Percentiles rank a stretch among this genome's conserved stretches.
phyloP scores from a whole-genome alignment of 1,284 basidiomycete species.

The Puccinia triticina region DNA sequence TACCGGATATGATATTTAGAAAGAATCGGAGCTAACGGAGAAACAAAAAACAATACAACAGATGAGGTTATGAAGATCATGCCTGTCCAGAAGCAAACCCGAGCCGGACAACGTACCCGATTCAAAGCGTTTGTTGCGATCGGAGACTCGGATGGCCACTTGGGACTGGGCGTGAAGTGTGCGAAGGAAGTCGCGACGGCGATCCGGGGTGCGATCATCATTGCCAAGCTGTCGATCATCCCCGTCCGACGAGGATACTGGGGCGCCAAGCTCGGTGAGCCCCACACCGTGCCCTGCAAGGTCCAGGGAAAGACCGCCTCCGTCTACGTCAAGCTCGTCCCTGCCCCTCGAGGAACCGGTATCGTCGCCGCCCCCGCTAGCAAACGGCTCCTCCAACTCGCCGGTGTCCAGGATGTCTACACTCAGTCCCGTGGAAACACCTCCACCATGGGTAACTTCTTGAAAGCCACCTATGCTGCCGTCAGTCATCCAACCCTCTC shows the following conservation, averaged over 20 bases:
- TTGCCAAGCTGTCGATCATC: slow-evolving; percentile 91
- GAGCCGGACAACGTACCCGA: slow-evolving; percentile 97
- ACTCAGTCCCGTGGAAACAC: slow-evolving; percentile 98
- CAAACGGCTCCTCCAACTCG: slow-evolving; percentile 95
- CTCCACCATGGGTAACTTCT: slow-evolving; percentile 99
- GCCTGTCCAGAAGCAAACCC: slow-evolving; percentile 99
- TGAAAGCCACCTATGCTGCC: slow-evolving; percentile 97
- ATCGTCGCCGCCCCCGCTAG: slow-evolving; percentile 98
- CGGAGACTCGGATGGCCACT: slow-evolving; percentile 97
- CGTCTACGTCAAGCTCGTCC: slow-evolving; percentile 98
- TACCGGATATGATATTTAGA: too few relatives aligned
- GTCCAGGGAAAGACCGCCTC: slow-evolving; percentile 98
- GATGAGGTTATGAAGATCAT: slow-evolving; percentile 99
- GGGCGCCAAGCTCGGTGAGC: slow-evolving; percentile 97
- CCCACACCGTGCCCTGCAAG: slow-evolving; percentile 98
- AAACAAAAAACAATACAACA: slow-evolving; percentile 17
- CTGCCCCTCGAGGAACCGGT: slow-evolving; percentile 95
- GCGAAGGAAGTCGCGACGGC: slow-evolving; percentile 99
- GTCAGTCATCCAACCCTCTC: slow-evolving; percentile 63
- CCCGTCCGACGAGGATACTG: slow-evolving; percentile 99
- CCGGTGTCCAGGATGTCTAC: slow-evolving; percentile 87
- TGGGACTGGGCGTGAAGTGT: slow-evolving; percentile 99
- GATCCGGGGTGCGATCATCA: slow-evolving; percentile 97
- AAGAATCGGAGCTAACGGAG: background rate
- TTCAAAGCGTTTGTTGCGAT: slow-evolving; percentile 99